Evolutionary conservation across 1,284 basidiomycete species (phyloP).

Genomic region (Malassezia equina): DNA sequence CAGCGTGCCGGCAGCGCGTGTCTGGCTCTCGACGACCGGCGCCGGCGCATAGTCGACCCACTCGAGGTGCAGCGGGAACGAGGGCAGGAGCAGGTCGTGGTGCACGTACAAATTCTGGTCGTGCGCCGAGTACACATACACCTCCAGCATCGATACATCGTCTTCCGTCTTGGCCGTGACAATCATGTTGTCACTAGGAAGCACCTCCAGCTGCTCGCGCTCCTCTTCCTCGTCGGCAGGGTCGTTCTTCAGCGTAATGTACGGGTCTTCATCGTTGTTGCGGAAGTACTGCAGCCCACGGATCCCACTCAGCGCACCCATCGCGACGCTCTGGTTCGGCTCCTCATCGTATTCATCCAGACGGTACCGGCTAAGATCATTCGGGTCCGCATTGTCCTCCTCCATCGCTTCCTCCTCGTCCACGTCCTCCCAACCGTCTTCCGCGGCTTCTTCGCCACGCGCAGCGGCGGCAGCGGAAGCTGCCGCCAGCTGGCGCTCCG

Average conservation of each 20-base stretch:
- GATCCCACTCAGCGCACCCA: conserved; percentile 88
- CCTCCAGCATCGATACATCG: conserved; percentile 85
- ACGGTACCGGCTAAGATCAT: conserved; percentile 82
- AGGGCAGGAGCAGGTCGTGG: conserved; percentile 94
- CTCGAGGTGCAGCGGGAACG: conserved; percentile 94
- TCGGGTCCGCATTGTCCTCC: conserved; percentile 54
- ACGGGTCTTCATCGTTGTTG: conserved; percentile 88
- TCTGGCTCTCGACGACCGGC: conserved; percentile 37
- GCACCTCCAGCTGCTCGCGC: conserved; percentile 77
- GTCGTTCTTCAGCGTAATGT: conserved; percentile 80
- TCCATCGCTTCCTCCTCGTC: conserved; percentile 53
- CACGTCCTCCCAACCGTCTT: conserved; percentile 44
- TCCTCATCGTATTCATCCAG: conserved; percentile 90
- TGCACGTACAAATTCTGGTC: conserved; percentile 75
- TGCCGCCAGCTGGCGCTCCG: conserved; percentile 66
- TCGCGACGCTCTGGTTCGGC: conserved; percentile 52
- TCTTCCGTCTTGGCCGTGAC: conserved; percentile 91
- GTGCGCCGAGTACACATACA: conserved; percentile 36
- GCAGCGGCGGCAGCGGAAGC: conserved; percentile 25
- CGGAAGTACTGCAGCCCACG: conserved; percentile 86
- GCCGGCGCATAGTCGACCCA: conserved; percentile 90
- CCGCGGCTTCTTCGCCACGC: conserved; percentile 10
- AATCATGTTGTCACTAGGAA: conserved; percentile 82
- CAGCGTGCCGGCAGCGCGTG: conserved; percentile 49
- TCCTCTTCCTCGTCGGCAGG: conserved; percentile 61